Conservation (phyloP, 2,329 filamentous ascomycete species). For the Balansia obtecta region DNA sequence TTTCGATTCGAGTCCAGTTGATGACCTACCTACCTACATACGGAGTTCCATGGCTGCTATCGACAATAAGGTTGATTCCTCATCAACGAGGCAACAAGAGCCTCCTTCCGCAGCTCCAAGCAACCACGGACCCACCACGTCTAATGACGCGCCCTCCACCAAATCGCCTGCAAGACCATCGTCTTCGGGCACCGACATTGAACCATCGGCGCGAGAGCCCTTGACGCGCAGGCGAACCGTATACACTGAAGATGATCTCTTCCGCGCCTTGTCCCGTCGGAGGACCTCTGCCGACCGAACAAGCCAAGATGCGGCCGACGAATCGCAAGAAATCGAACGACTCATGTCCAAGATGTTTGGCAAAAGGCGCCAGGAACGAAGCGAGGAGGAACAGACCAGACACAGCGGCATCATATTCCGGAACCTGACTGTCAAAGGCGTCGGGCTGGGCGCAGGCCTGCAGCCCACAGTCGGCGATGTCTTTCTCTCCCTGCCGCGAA, state of each 20-base stretch:
- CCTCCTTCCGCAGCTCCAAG: not conserved
- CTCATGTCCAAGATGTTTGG: conserved; percentile 64
- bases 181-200: not conserved
- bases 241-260: conserved; percentile 38
- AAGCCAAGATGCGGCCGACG: conserved; percentile 26
- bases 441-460: conserved; percentile 49
- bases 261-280: conserved; percentile 34
- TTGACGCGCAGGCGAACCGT: conserved; percentile 14
- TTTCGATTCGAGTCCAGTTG: not conserved
- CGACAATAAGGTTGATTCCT: not conserved
- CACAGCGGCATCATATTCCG: conserved; percentile 61
- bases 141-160: not conserved
- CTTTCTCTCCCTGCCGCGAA: conserved; percentile 37
- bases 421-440: conserved; percentile 56
- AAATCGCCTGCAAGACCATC: not conserved
- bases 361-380: conserved; percentile 47
- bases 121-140: not conserved
- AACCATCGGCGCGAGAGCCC: conserved; percentile 1
- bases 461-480: conserved; percentile 50
- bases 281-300: conserved; percentile 24
- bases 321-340: conserved; percentile 39
- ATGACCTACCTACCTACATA: no score
- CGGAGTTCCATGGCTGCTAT: not conserved
- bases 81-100: not conserved
- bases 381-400: conserved; percentile 56